Evolutionary conservation across 352 stramenopile genomes (phyloP).

Genomic region (Lagenidium giganteum): DNA sequence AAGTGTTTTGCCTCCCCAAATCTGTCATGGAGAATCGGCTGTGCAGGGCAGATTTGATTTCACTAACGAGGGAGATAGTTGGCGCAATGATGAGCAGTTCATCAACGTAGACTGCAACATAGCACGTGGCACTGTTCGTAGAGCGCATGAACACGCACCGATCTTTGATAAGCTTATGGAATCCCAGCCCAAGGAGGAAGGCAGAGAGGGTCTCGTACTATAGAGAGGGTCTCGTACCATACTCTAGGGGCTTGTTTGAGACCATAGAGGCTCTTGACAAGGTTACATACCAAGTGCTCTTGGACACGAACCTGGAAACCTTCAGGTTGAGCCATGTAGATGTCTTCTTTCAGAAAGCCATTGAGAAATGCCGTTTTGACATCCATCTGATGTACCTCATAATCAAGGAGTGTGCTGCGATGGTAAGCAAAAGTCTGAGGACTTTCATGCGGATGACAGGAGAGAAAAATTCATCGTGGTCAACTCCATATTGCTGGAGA

Average conservation of each 20-base stretch:
- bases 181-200: too few relatives aligned
- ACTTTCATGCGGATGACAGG: conserved; percentile 6
- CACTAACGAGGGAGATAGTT: too few relatives aligned
- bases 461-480: conserved; percentile 1
- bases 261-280: conserved; percentile 9
- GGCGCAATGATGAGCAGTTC: too few relatives aligned
- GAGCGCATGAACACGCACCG: too few relatives aligned
- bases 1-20: too few relatives aligned
- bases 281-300: neutral
- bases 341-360: conserved; percentile 10
- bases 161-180: too few relatives aligned
- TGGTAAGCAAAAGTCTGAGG: conserved; percentile 2
- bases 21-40: too few relatives aligned
- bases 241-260: conserved; percentile 10
- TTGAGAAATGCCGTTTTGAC: conserved; percentile 21
- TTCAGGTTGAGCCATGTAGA: conserved; percentile 13
- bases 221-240: conserved; percentile 5
- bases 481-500: conserved; percentile 1
- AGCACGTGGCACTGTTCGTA: too few relatives aligned
- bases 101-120: too few relatives aligned
- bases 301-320: neutral
- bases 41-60: too few relatives aligned
- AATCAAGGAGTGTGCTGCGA: conserved; percentile 11
- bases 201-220: too few relatives aligned
- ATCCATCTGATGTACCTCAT: conserved; percentile 23